Conservation (phyloP, 352 stramenopile species). For the Phytophthora fragariae region DNA sequence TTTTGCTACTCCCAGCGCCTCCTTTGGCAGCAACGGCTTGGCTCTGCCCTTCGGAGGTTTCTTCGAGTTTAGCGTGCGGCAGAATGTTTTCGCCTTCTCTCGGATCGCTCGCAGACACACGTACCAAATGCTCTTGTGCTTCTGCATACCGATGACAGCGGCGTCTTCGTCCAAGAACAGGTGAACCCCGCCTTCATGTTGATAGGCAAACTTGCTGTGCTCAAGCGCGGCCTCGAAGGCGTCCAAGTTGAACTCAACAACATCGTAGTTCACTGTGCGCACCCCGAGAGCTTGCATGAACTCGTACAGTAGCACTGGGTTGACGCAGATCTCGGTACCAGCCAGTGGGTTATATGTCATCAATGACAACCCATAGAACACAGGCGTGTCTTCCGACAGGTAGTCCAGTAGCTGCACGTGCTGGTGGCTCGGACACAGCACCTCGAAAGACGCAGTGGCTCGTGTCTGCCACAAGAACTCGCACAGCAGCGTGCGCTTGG, state of each 20-base stretch:
- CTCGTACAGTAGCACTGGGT: constrained; percentile 75
- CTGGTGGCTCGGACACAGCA: constrained; percentile 75
- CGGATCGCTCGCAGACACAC: constrained; percentile 88
- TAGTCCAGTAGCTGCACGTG: constrained; percentile 83
- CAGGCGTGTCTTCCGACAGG: constrained; percentile 68
- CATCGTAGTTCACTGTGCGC: constrained; percentile 66
- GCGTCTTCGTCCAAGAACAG: constrained; percentile 69
- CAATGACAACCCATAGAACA: constrained; percentile 84
- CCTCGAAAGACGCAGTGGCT: constrained; percentile 80
- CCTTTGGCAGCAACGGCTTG: constrained; percentile 22
- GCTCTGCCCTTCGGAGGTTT: constrained; percentile 30
- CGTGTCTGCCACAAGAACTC: constrained; percentile 84
- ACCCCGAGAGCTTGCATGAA: constrained; percentile 62
- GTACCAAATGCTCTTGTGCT: constrained; percentile 88
- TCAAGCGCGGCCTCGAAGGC: constrained; percentile 45
- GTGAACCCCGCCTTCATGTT: constrained; percentile 79
- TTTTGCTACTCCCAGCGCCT: constrained; percentile 36
- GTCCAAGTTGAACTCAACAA: constrained; percentile 51
- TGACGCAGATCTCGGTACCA: constrained; percentile 77
- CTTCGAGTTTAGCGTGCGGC: constrained; percentile 41
- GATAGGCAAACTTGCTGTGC: constrained; percentile 58
- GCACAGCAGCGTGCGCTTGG: constrained; percentile 59
- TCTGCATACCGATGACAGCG: constrained; percentile 84
- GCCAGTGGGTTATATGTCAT: constrained; percentile 44
- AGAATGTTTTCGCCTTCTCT: constrained; percentile 82